A percentile compares a stretch with the other conserved stretches of the same genome.
These are phyloP conservation scores for Acrodontium crateriforme DNA, from an alignment of 2,329 filamentous ascomycete species.

Conservation along the genomic window DNA sequence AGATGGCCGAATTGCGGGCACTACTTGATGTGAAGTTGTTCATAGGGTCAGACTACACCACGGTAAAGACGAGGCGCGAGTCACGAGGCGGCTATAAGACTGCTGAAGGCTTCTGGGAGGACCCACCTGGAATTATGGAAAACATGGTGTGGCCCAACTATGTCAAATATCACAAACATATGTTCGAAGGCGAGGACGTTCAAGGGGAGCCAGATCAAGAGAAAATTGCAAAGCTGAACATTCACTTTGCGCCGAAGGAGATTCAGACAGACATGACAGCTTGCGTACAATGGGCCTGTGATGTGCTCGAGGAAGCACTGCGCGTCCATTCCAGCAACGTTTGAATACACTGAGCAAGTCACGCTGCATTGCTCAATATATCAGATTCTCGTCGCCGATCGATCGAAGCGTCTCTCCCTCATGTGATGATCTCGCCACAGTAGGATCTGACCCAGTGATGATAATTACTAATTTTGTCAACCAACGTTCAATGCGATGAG, in stretches of 20 bases:
- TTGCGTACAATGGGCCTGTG: constrained; percentile 26
- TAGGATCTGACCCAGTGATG: no score
- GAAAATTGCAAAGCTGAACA: constrained; percentile 19
- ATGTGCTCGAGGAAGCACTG: constrained; percentile 13
- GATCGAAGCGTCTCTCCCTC: no score
- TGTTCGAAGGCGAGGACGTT: constrained; percentile 60
- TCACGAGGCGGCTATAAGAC: constrained; percentile 66
- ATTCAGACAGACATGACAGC: constrained; percentile 21
- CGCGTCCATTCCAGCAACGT: no score
- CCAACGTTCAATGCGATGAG: no score
- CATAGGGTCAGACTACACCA: constrained; percentile 52
- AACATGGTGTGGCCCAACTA: constrained; percentile 95
- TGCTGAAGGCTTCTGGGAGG: constrained; percentile 77
- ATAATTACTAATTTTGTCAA: no score
- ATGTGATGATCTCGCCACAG: no score
- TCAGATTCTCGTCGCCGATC: no score
- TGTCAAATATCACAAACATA: constrained; percentile 62
- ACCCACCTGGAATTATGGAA: constrained; percentile 89
- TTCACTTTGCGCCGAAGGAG: constrained; percentile 17
- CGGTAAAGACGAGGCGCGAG: constrained; percentile 51
- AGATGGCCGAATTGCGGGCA: constrained; percentile 37
- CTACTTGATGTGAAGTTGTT: constrained; percentile 67
- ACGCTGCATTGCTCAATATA: no score
- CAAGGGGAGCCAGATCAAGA: constrained; percentile 39
- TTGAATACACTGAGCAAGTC: no score